Base-by-base conservation (phyloP, 768 basidiomycete genomes). In the Lactifluus rugatus region DNA sequence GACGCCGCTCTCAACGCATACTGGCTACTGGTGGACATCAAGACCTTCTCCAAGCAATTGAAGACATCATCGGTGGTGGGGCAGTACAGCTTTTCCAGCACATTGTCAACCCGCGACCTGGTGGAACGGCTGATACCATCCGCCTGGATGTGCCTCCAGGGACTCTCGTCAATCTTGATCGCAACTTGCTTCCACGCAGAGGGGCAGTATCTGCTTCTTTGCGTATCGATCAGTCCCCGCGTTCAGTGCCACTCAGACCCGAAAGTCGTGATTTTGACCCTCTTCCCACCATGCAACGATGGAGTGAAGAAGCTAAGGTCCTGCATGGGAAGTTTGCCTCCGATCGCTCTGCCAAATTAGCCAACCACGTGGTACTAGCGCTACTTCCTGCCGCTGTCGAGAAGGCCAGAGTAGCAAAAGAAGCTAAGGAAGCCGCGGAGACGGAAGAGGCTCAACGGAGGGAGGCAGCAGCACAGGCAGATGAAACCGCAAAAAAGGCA, bases 301-400 rank as follows among this genome's bases (percentile, higher is more conserved):
- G 94, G 94, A 74, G 80, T 1, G 93, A 95, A 67, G 93, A 95
- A 70, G 83, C 81, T 60, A 89, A 87, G 66, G 83, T 89, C 32
- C 72, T 89, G 23, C 84, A 92, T 57, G 85, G 88, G 16, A 83
- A 83, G 62, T 86, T 87, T 58, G 80, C 84, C 9, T 70, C 78
- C 11, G 84, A 88, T 57, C 80, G 91, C 19, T 75, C 82, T 19
- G 75, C 71, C 23, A 88, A 82, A 64, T 67, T 96, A 14, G 74
- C 76, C 26, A 85, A 86, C 64, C 89, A 93, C 66, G 74, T 92
- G 48, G 70, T 81, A 23, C 71, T 93, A 36, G 80, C 83, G 5
- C 74, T 97, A 34, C 76, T 95, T 32, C 94, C 94, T 2, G 83
- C 84, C 37, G 91, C 91, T 14, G 71, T 85, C 7, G 83, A 86